Base-by-base conservation (phyloP, 2,329 filamentous ascomycete species). In the Fusarium cyanostomum region DNA sequence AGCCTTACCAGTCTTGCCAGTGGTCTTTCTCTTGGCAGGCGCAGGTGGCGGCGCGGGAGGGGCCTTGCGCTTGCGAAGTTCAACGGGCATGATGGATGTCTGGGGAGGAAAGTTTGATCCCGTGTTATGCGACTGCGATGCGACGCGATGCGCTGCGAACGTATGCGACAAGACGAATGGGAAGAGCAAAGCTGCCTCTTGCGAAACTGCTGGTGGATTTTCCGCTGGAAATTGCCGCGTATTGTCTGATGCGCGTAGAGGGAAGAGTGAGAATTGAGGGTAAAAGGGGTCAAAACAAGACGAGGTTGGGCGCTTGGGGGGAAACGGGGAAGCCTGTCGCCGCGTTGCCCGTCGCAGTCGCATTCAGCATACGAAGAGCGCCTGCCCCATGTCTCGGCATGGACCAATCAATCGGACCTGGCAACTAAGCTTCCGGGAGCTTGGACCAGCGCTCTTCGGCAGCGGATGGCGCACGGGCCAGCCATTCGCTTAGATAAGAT, bases 31-130 rank as follows among this genome's bases (percentile, higher is more conserved):
- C 55, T 66, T 66, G 8, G 49, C 59, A 27, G 71, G 65, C 31
- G 76, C 76, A 18, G 81, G 77, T 13, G 81, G 78, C 63, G 81
- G 78, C 59, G 81, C 77, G 49, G 79, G 76, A 56, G 80, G 76
- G 66, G 84, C 83, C 76, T 87, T 87, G 79, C 86, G 84, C 79
- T 88, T 87, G 77, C 86, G 82, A 38, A 88, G 79, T 71, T 83
- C 83, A 68, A 83, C 80, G 62, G 84, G 82, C 86, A 88, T 87
- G 57, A 30, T 62, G 52, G 53, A n/a, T 51, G 49, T 16, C 16
- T 34, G 53, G 33, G 39, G 51, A 16, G 43, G 41, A 46, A 41
- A 35, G 28, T 34, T 39, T 51, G 62, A 55, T 52, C 51, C 35
- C 44, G 52, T 45, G 58, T 52, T 50, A 34, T 43, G 54, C 57